Evolutionary conservation across 2,329 filamentous ascomycete species (phyloP).

Genomic region (Aureobasidium sp.): DNA sequence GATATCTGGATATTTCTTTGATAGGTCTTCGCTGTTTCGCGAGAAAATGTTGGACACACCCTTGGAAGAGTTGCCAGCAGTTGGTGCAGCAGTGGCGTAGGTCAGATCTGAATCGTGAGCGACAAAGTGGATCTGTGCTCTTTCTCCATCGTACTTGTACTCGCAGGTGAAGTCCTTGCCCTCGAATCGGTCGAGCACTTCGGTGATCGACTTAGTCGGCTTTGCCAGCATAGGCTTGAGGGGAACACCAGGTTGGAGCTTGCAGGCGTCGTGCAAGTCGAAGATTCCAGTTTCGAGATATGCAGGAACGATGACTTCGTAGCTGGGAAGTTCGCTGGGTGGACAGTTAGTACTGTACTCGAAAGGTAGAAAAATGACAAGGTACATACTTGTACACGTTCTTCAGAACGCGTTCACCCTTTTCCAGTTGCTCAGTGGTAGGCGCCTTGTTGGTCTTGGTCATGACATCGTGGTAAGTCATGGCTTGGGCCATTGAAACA

Average conservation of each 20-base stretch:
- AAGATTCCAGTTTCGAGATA: conserved; percentile 84
- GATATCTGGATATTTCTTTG: conserved; percentile 96
- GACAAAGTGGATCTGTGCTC: conserved; percentile 98
- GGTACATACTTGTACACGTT: conserved; percentile 60
- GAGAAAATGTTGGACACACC: conserved; percentile 93
- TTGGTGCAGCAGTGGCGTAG: conserved; percentile 49
- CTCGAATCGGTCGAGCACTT: conserved; percentile 94
- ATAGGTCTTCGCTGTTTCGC: conserved; percentile 91
- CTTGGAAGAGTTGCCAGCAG: conserved; percentile 56
- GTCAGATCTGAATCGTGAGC: conserved; percentile 67
- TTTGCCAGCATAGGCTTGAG: conserved; percentile 98
- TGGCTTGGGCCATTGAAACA: conserved; percentile 79
- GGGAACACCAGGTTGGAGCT: conserved; percentile 85
- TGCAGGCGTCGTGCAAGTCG: conserved; percentile 75
- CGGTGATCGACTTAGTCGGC: conserved; percentile 94
- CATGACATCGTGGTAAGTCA: conserved; percentile 75
- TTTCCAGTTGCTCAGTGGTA: conserved; percentile 66
- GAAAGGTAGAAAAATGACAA: background rate
- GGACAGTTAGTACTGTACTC: background rate
- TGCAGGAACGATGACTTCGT: conserved; percentile 87
- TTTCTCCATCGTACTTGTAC: conserved; percentile 97
- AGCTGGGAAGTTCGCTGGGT: conserved; percentile 68
- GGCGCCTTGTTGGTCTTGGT: conserved; percentile 58
- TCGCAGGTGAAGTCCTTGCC: conserved; percentile 94
- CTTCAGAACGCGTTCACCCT: conserved; percentile 81